A percentile compares a stretch with the other conserved stretches of the same genome.
These are phyloP conservation scores for Arbutus unedo DNA, from an alignment of 148 eudicot genomes.

Conservation along the genomic window DNA sequence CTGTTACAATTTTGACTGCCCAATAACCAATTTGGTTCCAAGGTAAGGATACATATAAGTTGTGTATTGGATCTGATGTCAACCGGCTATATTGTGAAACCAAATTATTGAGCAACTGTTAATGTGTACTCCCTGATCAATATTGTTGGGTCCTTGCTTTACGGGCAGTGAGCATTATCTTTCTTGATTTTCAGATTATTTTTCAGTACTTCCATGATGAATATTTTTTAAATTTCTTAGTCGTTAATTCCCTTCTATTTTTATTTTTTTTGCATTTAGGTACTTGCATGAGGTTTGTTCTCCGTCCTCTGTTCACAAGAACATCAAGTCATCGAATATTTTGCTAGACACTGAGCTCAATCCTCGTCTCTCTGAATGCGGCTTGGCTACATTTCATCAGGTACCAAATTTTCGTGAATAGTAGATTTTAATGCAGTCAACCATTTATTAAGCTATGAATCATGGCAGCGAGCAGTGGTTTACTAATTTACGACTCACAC, in stretches of 20 bases:
- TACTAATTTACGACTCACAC: neutral
- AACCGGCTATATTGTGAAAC: neutral
- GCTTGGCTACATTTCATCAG: constrained; percentile 49
- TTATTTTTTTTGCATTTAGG: constrained; percentile 24
- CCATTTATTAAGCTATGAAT: neutral
- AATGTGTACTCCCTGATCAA: neutral
- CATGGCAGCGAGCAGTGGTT: neutral
- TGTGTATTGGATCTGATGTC: neutral
- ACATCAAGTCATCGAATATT: constrained; percentile 61
- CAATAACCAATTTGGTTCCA: too few relatives aligned
- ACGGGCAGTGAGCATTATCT: neutral
- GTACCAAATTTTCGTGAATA: constrained; percentile 17
- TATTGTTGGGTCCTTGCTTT: constrained; percentile 2
- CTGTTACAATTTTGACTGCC: too few relatives aligned
- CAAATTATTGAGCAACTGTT: neutral
- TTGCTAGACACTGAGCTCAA: constrained; percentile 66
- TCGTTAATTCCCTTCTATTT: neutral
- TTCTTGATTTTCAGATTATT: neutral
- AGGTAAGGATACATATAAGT: neutral
- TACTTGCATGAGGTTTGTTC: constrained; percentile 65
- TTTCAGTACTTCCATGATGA: neutral
- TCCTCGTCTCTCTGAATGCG: constrained; percentile 59
- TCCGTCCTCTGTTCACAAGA: constrained; percentile 48
- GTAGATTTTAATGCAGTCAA: neutral
- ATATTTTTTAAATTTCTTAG: neutral